Evolutionary conservation across 176 grass and related monocot genomes (phyloP).

Genomic region (Areca catechu): DNA sequence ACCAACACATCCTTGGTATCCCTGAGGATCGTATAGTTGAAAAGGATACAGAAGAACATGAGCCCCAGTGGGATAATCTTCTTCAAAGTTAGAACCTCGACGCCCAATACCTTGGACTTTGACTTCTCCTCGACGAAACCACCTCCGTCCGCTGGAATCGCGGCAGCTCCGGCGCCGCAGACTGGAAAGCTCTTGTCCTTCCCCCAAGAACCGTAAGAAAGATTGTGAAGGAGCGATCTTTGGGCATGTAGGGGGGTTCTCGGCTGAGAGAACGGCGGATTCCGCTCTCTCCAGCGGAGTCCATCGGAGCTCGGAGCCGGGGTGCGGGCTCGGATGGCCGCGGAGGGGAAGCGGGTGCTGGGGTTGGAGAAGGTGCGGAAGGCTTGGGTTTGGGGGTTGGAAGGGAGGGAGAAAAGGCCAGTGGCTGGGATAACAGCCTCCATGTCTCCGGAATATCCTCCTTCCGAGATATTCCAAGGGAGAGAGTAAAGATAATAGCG

Average conservation of each 20-base stretch:
- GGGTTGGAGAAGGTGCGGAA: background rate
- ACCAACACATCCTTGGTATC: constrained; percentile 98
- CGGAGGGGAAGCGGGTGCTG: constrained; percentile 4
- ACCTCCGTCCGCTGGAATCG: constrained; percentile 8
- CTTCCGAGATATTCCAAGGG: constrained; percentile 5
- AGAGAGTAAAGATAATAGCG: too few species aligned
- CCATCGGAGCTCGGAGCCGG: constrained; percentile 5
- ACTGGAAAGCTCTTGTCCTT: constrained; percentile 6
- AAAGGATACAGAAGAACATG: constrained; percentile 99
- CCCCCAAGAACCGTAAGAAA: background rate
- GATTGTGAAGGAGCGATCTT: constrained; percentile 19
- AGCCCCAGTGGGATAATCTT: constrained; percentile 87
- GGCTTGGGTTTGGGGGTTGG: constrained; percentile 22
- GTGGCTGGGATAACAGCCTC: constrained; percentile 19
- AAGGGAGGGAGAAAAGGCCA: constrained; percentile 29
- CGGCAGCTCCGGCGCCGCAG: constrained; percentile 24
- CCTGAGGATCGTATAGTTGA: constrained; percentile 98
- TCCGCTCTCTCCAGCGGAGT: constrained; percentile 7
- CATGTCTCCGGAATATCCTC: constrained; percentile 5
- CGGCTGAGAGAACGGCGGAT: constrained; percentile 2
- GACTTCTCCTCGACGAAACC: constrained; percentile 10
- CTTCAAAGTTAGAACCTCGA: constrained; percentile 63
- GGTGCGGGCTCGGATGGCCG: constrained; percentile 6
- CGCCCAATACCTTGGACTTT: constrained; percentile 53
- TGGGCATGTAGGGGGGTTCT: constrained; percentile 7